Evolutionary conservation across 116 monocot genomes (phyloP), one percentile per base, ranked within the genome.

Genomic region (Zostera marina): DNA sequence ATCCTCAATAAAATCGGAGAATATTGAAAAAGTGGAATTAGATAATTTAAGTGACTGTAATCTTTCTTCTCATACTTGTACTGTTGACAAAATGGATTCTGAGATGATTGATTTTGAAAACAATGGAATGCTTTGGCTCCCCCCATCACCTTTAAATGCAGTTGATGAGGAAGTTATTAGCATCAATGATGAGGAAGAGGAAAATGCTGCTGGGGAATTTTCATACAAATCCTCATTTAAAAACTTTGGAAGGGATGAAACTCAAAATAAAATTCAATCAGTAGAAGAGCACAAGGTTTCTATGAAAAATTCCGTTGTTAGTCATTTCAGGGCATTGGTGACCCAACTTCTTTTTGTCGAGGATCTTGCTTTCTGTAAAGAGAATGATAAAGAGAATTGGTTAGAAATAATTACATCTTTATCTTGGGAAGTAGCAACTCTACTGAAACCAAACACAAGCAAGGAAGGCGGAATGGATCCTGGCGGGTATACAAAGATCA

Each of bases 391-490:
- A 39, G 79, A 74, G 22, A 77, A 78, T 59, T 96, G 96, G 89
- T 75, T 89, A 78, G 82, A 85, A 59, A 96, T 96, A 59, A 76
- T 96, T 24, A 89, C 85, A 59, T 66, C 70, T 42, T 70, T 96
- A 65, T 85, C 96, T 57, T 96, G 96, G 89, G 80, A 96, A 76
- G 96, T 89, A 47, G 96, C 96, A 32, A 77, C 75, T 56, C 71
- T 89, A 53, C 82, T 96, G 11, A 85, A 85, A 63, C 85, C 96
- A 55, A 86, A 86, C 64, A 96, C 76, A 6, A 89, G 82, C 74
- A 85, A 65, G 22, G 80, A 85, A 66, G 94, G 84, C 62, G 82
- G 82, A 47, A 89, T 89, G 96, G 96, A 96, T 72, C 89, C 96
- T 53, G 80, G 78, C 46, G 82, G 78, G n/a, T 89, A 89, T 73